Base-by-base conservation (phyloP, 305 asterid species). In the Fraxinus paxiana region DNA sequence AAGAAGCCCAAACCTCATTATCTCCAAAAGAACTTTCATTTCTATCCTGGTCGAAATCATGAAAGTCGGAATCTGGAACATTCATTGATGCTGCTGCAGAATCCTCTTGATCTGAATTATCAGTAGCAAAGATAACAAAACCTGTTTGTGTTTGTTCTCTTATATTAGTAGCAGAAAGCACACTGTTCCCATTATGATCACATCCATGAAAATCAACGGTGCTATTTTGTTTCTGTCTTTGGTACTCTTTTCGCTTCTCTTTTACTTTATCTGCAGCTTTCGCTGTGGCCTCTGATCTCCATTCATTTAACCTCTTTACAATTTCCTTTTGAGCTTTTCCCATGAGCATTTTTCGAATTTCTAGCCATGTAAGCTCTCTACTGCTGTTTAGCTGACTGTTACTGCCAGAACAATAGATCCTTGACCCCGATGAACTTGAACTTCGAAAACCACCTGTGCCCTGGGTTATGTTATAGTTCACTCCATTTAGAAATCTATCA, bases 61-160 rank as follows among this genome's bases (percentile, higher is more conserved):
- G 92, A 84, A 94, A 95, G 87, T 95, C 99, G 5, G 99, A 90
- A 92, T 95, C 98, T 59, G 97, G 98, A 59, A 94, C 98, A 85
- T 78, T 87, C 93, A 95, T 95, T 4, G 89, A 54, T 61, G 87
- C 83, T 13, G 73, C 78, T 38, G 38, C 76, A 75, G 77, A 63
- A 37, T 77, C 84, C 37, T 56, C 90, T 79, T 80, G 54, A 22
- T 65, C 37, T 22, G 61, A 81, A 65, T 79, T 85, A 76, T 59
- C 88, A 80, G 82, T 85, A 83, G 83, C 72, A 67, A 33, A 51
- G 70, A 48, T 56, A 30, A 37, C 79, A 76, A 43, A 54, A 71
- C 33, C 33, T 75, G 84, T 79, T 8, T 38, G 85, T 12, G 33
- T 80, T 77, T 81, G 85, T 30, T 73, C 86, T 43, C 72, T 81